Evolutionary conservation across 306 rosid species (phyloP).

Genomic region (Trifolium dubium): DNA sequence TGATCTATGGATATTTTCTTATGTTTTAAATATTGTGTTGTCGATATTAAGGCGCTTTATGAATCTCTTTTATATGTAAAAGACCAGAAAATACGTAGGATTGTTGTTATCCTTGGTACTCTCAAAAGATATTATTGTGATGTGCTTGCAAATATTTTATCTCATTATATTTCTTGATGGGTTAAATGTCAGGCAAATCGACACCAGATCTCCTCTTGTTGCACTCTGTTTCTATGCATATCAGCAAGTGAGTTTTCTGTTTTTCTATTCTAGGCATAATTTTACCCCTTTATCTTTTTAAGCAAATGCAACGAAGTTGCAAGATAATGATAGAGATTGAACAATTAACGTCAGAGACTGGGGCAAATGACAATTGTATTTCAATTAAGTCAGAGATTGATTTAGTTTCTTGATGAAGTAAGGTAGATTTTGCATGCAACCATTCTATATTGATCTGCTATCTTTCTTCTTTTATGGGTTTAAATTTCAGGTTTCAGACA

Average conservation of each 20-base stretch:
- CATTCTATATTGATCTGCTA: too few species aligned
- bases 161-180: conserved; percentile 53
- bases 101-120: conserved; percentile 23
- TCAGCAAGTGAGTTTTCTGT: conserved; percentile 77
- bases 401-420: too few species aligned
- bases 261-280: conserved; percentile 29
- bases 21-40: conserved; percentile 23
- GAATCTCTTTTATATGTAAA: neutral
- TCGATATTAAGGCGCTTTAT: conserved; percentile 8
- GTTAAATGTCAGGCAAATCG: conserved; percentile 68
- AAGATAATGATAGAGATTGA: neutral
- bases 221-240: conserved; percentile 98
- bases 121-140: conserved; percentile 12
- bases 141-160: conserved; percentile 22
- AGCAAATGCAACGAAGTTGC: conserved; percentile 22
- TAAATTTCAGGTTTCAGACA: too few species aligned
- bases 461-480: too few species aligned
- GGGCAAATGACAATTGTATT: neutral
- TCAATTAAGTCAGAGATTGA: too few species aligned
- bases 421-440: too few species aligned
- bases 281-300: conserved; percentile 25
- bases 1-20: conserved; percentile 18
- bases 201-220: conserved; percentile 79
- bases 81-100: conserved; percentile 15
- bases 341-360: too few species aligned